Percentiles rank a stretch among this genome's conserved stretches.
These are phyloP conservation scores for Pythium chondricola DNA, from an alignment of 352 stramenopile species.

Conservation along the genomic window DNA sequence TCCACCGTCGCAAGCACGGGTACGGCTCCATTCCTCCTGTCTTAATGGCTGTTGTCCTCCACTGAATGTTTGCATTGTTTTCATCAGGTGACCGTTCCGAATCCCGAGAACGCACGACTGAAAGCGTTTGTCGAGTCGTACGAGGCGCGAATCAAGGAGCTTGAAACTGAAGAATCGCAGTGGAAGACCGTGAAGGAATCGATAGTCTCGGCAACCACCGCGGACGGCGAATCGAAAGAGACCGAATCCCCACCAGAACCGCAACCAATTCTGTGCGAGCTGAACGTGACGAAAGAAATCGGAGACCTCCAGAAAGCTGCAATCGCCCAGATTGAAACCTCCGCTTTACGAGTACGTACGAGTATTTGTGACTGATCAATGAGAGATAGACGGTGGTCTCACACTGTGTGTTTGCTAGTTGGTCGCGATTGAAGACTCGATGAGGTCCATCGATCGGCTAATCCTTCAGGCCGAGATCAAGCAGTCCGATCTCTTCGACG, in stretches of 20 bases:
- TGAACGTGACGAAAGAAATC: conserved; percentile 1
- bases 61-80: too few relatives aligned
- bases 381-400: neutral
- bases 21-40: too few relatives aligned
- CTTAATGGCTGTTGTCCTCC: too few relatives aligned
- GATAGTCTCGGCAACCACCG: conserved; percentile 19
- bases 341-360: conserved; percentile 6
- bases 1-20: conserved; percentile 38
- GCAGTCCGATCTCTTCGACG: conserved; percentile 55
- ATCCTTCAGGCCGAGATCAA: conserved; percentile 64
- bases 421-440: conserved; percentile 52
- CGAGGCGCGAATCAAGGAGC: conserved; percentile 10
- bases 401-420: conserved; percentile 22
- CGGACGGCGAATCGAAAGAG: conserved; percentile 7
- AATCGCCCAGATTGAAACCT: conserved; percentile 18
- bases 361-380: neutral
- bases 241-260: too few relatives aligned
- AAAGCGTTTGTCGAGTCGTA: conserved; percentile 30
- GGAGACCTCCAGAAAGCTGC: conserved; percentile 33
- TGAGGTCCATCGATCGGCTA: conserved; percentile 54
- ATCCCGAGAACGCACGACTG: conserved; percentile 60
- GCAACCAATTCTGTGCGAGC: too few relatives aligned
- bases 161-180: conserved; percentile 46
- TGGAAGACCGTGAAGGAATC: conserved; percentile 39
- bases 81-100: conserved; percentile 43